A percentile compares a stretch with the other conserved stretches of the same genome.
These are phyloP conservation scores for Vitis hybrid DNA, from an alignment of 177 flowering plant genomes.

Conservation along the genomic window DNA sequence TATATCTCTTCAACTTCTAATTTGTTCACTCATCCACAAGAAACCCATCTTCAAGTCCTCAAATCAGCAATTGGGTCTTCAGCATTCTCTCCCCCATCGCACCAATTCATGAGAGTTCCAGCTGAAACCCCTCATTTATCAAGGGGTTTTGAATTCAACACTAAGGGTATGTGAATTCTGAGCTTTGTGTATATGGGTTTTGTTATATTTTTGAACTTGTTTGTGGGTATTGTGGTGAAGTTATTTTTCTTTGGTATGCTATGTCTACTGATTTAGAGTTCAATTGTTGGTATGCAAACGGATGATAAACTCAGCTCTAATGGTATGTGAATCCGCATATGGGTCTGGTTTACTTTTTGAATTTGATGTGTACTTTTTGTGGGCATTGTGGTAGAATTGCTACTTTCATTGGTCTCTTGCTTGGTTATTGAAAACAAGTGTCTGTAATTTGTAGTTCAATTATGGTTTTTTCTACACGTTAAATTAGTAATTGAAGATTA, in stretches of 20 bases:
- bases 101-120: background rate
- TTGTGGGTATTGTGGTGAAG: no score
- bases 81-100: slow-evolving; percentile 1
- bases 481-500: no score
- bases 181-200: slow-evolving; percentile 11
- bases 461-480: no score
- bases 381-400: background rate
- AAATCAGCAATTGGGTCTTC: slow-evolving; percentile 14
- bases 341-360: slow-evolving; percentile 6
- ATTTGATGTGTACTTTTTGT: background rate
- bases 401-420: background rate
- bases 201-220: background rate
- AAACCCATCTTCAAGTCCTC: slow-evolving; percentile 10
- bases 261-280: no score
- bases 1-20: slow-evolving; percentile 55
- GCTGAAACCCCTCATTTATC: background rate
- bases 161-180: slow-evolving; percentile 31
- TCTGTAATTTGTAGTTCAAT: no score
- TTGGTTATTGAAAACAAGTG: background rate
- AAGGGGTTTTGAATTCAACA: slow-evolving; percentile 1
- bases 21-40: slow-evolving; percentile 29
- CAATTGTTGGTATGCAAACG: no score
- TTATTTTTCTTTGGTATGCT: no score
- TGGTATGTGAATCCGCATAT: slow-evolving; percentile 29
- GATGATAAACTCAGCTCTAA: slow-evolving; percentile 11